Percentiles rank a stretch among this genome's conserved stretches.
These are phyloP conservation scores for Alternaria viburni DNA, from an alignment of 2,329 filamentous ascomycete genomes.

Conservation along the genomic window DNA sequence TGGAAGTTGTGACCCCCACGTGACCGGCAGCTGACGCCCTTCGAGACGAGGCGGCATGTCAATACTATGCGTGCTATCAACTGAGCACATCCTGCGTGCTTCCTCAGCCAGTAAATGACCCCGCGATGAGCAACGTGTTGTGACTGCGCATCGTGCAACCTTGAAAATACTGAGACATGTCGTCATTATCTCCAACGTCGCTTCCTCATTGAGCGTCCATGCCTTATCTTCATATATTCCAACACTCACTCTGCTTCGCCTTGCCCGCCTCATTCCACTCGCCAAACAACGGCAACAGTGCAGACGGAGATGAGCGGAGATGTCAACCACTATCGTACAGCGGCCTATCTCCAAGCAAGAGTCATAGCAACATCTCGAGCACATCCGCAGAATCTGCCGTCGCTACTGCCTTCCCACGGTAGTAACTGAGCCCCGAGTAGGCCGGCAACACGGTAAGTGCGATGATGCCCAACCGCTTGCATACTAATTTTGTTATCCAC, in stretches of 20 bases:
- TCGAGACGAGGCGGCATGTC: not conserved
- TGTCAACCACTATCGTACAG: not conserved
- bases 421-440: not conserved
- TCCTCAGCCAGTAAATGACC: not conserved
- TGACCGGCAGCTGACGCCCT: not conserved
- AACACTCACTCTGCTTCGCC: not conserved
- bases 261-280: not conserved
- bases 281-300: not conserved
- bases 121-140: conserved; percentile 1
- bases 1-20: not conserved
- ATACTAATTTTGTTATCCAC: not conserved
- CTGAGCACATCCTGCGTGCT: not conserved
- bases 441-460: not conserved
- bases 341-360: not conserved
- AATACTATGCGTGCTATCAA: not conserved
- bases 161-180: not conserved
- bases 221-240: not conserved
- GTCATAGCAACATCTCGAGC: not conserved
- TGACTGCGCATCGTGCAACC: not conserved
- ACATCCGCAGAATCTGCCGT: not conserved
- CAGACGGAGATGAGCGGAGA: not conserved
- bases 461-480: not conserved
- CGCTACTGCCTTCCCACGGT: not conserved
- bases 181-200: not conserved
- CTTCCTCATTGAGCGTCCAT: not conserved